A percentile compares a stretch with the other conserved stretches of the same genome.
phyloP scores from a whole-genome alignment of 805 yeast genomes.

The Vanderwaltozyma verrucispora region DNA sequence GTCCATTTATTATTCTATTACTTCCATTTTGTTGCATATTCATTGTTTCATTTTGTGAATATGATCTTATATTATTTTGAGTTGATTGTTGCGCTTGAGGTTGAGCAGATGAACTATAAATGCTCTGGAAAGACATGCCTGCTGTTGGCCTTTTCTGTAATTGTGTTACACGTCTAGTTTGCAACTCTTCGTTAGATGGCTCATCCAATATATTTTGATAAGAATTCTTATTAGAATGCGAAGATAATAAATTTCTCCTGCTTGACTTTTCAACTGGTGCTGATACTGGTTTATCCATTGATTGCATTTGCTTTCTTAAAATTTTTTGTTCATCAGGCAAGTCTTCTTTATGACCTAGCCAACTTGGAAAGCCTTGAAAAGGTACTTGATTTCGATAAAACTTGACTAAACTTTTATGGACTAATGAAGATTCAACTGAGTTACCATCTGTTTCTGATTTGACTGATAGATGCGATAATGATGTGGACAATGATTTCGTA shows the following conservation, averaged over 20 bases:
- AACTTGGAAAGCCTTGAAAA: conserved; percentile 29
- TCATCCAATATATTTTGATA: conserved; percentile 2
- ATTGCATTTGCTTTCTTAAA: conserved; percentile 19
- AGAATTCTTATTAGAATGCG: neutral
- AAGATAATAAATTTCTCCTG: neutral
- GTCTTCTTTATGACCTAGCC: conserved; percentile 30
- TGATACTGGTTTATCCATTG: conserved; percentile 3
- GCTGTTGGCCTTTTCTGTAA: conserved; percentile 6
- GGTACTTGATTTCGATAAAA: conserved; percentile 29
- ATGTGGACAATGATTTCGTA: conserved; percentile 23
- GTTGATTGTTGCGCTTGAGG: neutral
- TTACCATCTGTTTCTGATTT: conserved; percentile 35
- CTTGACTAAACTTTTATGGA: conserved; percentile 35
- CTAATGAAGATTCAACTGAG: conserved; percentile 32
- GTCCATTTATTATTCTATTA: neutral
- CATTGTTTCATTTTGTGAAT: neutral
- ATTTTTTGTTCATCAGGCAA: conserved; percentile 26
- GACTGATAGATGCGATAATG: conserved; percentile 19
- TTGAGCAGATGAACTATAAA: conserved; percentile 8
- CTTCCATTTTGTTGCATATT: neutral
- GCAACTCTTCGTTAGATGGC: neutral
- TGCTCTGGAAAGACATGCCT: conserved; percentile 21
- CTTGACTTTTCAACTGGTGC: neutral
- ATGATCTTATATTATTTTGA: neutral
- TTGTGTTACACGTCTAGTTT: neutral